These are phyloP conservation scores for Lyophyllum semitale DNA, from an alignment of 768 basidiomycete species.

Conservation along the genomic window DNA sequence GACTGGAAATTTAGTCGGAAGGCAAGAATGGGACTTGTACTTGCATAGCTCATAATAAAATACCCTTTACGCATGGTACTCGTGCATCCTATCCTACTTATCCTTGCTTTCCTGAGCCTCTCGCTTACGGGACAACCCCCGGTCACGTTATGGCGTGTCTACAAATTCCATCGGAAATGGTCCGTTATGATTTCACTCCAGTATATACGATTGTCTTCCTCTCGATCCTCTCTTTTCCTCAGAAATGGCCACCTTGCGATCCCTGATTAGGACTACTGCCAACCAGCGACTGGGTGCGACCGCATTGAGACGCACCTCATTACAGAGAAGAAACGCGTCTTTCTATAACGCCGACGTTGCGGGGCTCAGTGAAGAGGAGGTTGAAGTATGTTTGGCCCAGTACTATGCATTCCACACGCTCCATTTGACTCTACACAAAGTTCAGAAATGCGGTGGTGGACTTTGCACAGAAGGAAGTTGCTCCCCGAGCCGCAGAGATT, in stretches of 20 bases:
- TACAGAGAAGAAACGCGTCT: constrained; percentile 42
- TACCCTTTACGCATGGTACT: neutral
- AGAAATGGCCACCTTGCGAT: constrained; percentile 15
- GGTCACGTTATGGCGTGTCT: constrained; percentile 3
- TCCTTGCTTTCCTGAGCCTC: too few species aligned
- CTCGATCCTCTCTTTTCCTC: neutral
- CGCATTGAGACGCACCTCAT: neutral
- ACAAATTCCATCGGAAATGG: constrained; percentile 19
- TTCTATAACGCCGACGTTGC: constrained; percentile 75
- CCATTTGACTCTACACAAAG: constrained; percentile 38
- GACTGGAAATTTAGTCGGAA: too few species aligned
- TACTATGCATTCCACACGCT: neutral
- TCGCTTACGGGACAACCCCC: neutral
- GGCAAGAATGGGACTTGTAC: neutral
- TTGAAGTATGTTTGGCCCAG: constrained; percentile 52
- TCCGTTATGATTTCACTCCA: constrained; percentile 6
- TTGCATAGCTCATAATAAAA: neutral
- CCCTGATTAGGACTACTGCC: constrained; percentile 2
- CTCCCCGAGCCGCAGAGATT: constrained; percentile 83
- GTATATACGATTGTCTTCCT: neutral
- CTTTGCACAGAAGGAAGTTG: constrained; percentile 83
- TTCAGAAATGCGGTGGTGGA: constrained; percentile 78
- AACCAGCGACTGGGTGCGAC: neutral
- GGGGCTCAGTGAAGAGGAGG: constrained; percentile 78
- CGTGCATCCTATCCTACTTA: neutral